These are phyloP conservation scores for Ophiorrhiza pumila DNA, from an alignment of 257 asterid genomes.

Conservation along the genomic window DNA sequence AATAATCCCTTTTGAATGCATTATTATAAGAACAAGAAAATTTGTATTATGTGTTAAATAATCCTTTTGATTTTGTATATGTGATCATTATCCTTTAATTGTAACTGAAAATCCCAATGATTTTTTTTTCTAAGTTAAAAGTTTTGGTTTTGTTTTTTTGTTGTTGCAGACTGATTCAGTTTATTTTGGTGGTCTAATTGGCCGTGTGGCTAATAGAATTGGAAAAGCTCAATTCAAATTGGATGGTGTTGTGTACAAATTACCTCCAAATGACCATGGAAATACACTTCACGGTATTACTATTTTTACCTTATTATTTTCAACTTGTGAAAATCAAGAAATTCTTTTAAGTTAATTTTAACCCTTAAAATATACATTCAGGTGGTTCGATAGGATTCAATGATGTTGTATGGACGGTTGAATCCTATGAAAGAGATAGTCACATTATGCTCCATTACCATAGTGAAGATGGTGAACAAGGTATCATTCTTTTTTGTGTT, in stretches of 20 bases:
- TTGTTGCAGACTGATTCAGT: conserved; percentile 59
- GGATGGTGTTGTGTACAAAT: conserved; percentile 46
- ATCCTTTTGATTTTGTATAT: too few species aligned
- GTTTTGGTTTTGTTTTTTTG: not conserved
- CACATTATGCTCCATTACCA: conserved; percentile 55
- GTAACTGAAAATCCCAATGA: too few species aligned
- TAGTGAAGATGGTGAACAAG: conserved; percentile 80
- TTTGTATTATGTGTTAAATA: too few species aligned
- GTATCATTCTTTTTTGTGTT: conserved; percentile 22
- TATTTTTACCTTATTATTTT: too few species aligned
- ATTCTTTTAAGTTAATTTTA: not conserved
- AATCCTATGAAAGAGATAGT: conserved; percentile 31
- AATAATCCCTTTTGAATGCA: too few species aligned
- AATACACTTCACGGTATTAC: conserved; percentile 78
- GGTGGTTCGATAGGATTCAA: conserved; percentile 67
- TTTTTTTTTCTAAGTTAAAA: too few species aligned
- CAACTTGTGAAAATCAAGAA: too few species aligned
- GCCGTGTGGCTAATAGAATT: conserved; percentile 84
- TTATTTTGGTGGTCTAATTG: conserved; percentile 75
- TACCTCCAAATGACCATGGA: conserved; percentile 74
- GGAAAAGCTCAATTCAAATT: conserved; percentile 66
- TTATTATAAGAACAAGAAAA: too few species aligned
- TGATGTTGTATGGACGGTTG: conserved; percentile 61
- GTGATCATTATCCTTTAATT: too few species aligned
- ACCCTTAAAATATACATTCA: conserved; percentile 13